Evolutionary conservation across 805 yeast species (phyloP).

Genomic region (Osmozyma mogii): DNA sequence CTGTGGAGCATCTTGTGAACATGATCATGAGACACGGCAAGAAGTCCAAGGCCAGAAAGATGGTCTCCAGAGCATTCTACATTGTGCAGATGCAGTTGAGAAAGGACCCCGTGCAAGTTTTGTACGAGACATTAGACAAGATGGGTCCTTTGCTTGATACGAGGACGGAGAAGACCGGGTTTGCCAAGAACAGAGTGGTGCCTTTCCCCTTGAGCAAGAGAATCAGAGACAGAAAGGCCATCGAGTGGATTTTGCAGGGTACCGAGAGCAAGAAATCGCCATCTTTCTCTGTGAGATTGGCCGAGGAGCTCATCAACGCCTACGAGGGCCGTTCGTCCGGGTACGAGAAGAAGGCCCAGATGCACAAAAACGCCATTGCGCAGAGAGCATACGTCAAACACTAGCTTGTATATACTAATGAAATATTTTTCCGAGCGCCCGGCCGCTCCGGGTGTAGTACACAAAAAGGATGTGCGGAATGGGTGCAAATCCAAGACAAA

Average conservation of each 20-base stretch:
- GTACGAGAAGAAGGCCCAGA: conserved; percentile 71
- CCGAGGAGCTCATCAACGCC: conserved; percentile 81
- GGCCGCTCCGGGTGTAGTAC: too few species aligned
- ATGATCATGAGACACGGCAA: conserved; percentile 90
- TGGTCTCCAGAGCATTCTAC: conserved; percentile 71
- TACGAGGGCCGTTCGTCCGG: conserved; percentile 73
- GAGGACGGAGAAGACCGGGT: conserved; percentile 71
- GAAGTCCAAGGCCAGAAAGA: conserved; percentile 70
- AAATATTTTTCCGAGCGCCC: too few species aligned
- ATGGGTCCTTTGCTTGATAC: conserved; percentile 81
- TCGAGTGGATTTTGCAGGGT: conserved; percentile 85
- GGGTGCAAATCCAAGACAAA: too few species aligned
- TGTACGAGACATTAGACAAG: conserved; percentile 67
- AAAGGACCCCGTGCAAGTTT: conserved; percentile 69
- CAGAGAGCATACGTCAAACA: conserved; percentile 71
- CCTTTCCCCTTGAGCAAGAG: conserved; percentile 79
- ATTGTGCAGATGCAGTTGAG: conserved; percentile 66
- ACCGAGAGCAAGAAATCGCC: conserved; percentile 70
- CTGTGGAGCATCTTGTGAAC: conserved; percentile 69
- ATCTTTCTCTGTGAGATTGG: conserved; percentile 79
- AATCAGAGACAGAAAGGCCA: conserved; percentile 81
- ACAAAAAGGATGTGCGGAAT: too few species aligned
- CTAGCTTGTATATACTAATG: conserved; percentile 8
- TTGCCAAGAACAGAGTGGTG: conserved; percentile 71
- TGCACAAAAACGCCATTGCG: conserved; percentile 82